Base-by-base conservation (phyloP, 805 yeast species). In the Cyberlindnera suaveolens region DNA sequence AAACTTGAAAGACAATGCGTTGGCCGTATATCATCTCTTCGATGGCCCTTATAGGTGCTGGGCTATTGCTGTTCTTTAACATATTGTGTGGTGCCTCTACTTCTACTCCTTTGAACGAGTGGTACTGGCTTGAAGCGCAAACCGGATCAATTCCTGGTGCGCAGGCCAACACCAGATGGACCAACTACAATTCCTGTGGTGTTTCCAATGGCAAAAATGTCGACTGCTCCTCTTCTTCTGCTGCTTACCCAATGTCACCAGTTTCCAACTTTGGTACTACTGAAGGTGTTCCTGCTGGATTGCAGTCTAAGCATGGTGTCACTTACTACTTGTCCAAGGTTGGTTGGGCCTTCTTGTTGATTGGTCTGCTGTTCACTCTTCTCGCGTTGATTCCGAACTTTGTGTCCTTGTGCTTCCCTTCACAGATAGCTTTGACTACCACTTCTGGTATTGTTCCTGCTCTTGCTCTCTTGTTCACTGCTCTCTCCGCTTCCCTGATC, bases 201-300 rank as follows among this genome's bases (percentile, higher is more conserved):
- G 60, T 54, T 32, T 57, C 54, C 14, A 71, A 74, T 49, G 75
- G 76, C 43, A 49, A 58, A 35, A 71, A 78, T 62, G 36, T 52
- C 26, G 58, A 70, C 51, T 88, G 88, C 66, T 62, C 78, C 36
- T 45, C 62, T 17, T 74, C 73, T 56, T 59, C 63, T 37, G 84
- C 96, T 16, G 97, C 86, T n/a, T 81, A 72, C 65, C 88, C 96
- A 35, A 78, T 89, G 60, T 85, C 95, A 20, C 96, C 96, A 26
- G 75, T 64, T 38, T 78, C 77, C 54, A 86, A 87, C 67, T 88
- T 88, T 54, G 74, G 71, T 38, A 70, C 81, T 41, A 56, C 67
- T 34, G 46, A 49, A 6, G 72, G 70, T 39, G 72, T 82, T 40
- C 95, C 95, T 20, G 31, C 57, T 3, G 64, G 66, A 20, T 80